phyloP scores from a whole-genome alignment of 257 asterid species.

The Apocynum venetum region DNA sequence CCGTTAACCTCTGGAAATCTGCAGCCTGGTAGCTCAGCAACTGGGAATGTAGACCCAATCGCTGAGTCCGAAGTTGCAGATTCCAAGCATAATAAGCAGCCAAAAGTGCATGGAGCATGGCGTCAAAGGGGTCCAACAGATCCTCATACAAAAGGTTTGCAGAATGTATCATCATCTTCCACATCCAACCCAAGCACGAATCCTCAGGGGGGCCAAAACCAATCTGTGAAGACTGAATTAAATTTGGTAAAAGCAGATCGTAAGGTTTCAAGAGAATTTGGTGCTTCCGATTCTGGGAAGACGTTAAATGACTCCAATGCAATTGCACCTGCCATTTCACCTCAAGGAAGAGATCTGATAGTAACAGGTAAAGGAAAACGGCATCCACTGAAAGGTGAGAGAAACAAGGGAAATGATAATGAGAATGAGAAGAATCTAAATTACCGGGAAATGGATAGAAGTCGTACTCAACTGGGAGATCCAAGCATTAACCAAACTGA shows the following conservation, averaged over 20 bases:
- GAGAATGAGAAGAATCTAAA: constrained; percentile 33
- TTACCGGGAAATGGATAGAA: constrained; percentile 41
- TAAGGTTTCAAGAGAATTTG: constrained; percentile 19
- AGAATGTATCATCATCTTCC: constrained; percentile 29
- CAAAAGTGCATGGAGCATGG: constrained; percentile 59
- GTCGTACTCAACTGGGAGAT: constrained; percentile 29
- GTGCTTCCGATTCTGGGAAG: constrained; percentile 24
- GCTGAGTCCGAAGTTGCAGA: constrained; percentile 42
- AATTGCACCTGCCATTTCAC: constrained; percentile 25
- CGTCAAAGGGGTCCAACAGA: constrained; percentile 50
- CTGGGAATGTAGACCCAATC: constrained; percentile 26
- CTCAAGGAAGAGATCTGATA: constrained; percentile 51
- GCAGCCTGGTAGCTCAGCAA: constrained; percentile 28
- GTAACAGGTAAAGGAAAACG: constrained; percentile 58
- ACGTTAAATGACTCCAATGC: constrained; percentile 20
- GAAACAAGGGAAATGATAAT: constrained; percentile 34
- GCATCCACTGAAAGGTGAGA: constrained; percentile 40
- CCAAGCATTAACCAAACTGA: constrained; percentile 38
- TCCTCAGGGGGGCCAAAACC: constrained; percentile 27
- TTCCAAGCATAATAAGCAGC: constrained; percentile 46
- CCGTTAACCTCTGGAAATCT: constrained; percentile 30
- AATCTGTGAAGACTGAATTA: constrained; percentile 29
- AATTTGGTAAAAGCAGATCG: constrained; percentile 29
- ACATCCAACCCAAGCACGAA: constrained; percentile 37
- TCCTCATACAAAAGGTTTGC: constrained; percentile 27